A percentile compares a stretch with the other conserved stretches of the same genome.
Conservation (phyloP, 225 moss, liverwort and hornwort genomes). For the Sphagnum contortum region DNA sequence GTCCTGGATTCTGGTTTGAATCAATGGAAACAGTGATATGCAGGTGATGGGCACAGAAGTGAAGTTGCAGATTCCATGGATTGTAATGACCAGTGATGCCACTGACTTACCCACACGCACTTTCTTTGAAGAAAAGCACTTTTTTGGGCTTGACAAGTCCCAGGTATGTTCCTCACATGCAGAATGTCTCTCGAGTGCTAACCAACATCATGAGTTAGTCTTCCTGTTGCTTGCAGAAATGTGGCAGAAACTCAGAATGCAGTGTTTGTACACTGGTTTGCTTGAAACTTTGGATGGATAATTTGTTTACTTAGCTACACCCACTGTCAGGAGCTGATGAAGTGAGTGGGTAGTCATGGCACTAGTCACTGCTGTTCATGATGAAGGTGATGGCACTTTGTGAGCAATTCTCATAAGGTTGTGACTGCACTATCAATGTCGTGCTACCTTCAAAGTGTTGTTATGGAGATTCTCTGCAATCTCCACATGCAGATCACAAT, state of each 20-base stretch:
- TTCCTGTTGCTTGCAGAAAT: background rate
- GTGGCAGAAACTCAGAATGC: too few species aligned
- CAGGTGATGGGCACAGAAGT: constrained; percentile 29
- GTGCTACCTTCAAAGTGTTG: too few species aligned
- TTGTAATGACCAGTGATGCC: constrained; percentile 90
- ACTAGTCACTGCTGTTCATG: too few species aligned
- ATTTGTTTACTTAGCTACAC: too few species aligned
- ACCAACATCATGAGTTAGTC: background rate
- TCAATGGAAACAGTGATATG: constrained; percentile 17
- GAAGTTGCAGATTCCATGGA: constrained; percentile 62
- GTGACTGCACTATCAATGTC: too few species aligned
- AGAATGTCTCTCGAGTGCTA: background rate
- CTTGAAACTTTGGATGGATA: too few species aligned
- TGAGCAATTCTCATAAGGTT: too few species aligned
- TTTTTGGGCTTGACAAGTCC: constrained; percentile 63
- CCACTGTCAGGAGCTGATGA: background rate
- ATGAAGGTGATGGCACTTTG: too few species aligned
- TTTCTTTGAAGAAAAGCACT: constrained; percentile 57
- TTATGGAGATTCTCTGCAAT: too few species aligned
- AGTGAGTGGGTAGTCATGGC: too few species aligned
- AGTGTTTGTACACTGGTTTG: too few species aligned
- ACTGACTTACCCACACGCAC: constrained; percentile 58
- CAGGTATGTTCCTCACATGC: constrained; percentile 39
- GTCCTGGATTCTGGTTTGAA: background rate
- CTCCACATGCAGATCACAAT: too few species aligned